Conservation (phyloP, 768 basidiomycete species). For the Tricholomella constricta region DNA sequence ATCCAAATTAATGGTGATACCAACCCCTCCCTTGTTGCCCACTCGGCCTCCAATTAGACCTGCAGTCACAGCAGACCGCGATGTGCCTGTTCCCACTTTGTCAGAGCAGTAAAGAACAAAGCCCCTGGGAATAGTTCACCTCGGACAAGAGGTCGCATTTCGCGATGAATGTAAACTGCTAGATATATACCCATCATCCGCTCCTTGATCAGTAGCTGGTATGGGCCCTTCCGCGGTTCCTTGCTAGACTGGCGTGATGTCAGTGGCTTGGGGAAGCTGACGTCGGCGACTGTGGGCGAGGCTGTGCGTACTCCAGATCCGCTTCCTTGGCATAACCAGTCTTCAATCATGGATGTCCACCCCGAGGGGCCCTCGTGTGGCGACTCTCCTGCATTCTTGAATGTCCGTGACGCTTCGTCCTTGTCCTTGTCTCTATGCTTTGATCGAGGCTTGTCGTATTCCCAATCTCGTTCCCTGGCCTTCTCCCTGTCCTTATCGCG, state of each 20-base stretch:
- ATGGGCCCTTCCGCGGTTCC: conserved; percentile 65
- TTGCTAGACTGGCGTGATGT: conserved; percentile 42
- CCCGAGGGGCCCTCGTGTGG: conserved; percentile 45
- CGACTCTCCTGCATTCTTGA: conserved; percentile 38
- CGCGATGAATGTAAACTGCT: conserved; percentile 73
- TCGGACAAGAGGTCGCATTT: conserved; percentile 62
- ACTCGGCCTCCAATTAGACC: conserved; percentile 89
- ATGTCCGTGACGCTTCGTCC: conserved; percentile 30
- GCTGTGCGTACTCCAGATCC: conserved; percentile 28
- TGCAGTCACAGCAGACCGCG: conserved; percentile 82
- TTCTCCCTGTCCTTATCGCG: conserved; percentile 43
- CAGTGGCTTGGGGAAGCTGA: conserved; percentile 43
- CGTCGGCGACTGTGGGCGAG: conserved; percentile 43
- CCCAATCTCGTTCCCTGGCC: conserved; percentile 28
- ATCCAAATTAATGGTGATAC: conserved; percentile 82
- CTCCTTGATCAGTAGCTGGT: conserved; percentile 85
- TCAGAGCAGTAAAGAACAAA: not conserved
- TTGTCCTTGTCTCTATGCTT: conserved; percentile 42
- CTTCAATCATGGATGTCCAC: conserved; percentile 78
- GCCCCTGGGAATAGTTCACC: conserved; percentile 37
- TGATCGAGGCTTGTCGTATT: conserved; percentile 33
- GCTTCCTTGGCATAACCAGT: conserved; percentile 61
- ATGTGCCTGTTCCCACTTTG: conserved; percentile 49
- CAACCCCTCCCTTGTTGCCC: conserved; percentile 93
- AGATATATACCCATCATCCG: conserved; percentile 89